Conservation (phyloP, 208 protist species). For the Trypanosoma vivax region DNA sequence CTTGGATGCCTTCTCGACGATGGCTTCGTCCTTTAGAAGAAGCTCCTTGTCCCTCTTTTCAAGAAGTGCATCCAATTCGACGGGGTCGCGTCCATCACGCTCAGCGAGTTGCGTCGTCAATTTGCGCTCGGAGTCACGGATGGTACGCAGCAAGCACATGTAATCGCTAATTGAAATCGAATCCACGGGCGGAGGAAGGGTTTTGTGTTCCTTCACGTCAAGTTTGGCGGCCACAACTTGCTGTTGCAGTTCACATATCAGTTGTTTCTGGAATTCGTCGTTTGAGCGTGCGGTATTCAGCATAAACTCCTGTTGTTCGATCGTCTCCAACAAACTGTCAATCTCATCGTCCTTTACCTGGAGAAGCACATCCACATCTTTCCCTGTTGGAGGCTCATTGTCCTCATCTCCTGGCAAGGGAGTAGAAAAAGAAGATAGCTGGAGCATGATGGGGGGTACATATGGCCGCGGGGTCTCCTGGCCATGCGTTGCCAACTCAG, state of each 20-base stretch:
- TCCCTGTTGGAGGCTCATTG: neutral
- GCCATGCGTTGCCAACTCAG: constrained; percentile 17
- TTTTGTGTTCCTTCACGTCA: constrained; percentile 18
- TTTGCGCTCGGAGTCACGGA: constrained; percentile 50
- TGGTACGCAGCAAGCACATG: constrained; percentile 42
- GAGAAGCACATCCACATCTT: constrained; percentile 37
- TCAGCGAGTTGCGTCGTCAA: constrained; percentile 30
- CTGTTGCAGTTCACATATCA: constrained; percentile 33
- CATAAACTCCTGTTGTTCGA: constrained; percentile 51
- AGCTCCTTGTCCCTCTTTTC: constrained; percentile 64
- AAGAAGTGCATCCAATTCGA: constrained; percentile 36
- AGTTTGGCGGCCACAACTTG: constrained; percentile 25
- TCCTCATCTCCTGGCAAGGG: neutral
- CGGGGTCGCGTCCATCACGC: constrained; percentile 14
- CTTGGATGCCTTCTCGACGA: constrained; percentile 74
- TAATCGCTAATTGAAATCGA: constrained; percentile 61
- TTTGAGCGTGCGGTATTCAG: constrained; percentile 35
- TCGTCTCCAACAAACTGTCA: constrained; percentile 45
- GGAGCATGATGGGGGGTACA: constrained; percentile 12
- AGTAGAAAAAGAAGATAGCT: neutral
- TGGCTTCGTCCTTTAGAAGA: constrained; percentile 63
- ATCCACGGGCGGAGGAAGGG: constrained; percentile 38
- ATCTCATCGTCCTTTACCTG: constrained; percentile 55
- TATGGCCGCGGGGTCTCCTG: constrained; percentile 1
- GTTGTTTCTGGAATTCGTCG: constrained; percentile 29